Base-by-base conservation (phyloP, 2,329 filamentous ascomycete species). In the Nemania bipapillata region DNA sequence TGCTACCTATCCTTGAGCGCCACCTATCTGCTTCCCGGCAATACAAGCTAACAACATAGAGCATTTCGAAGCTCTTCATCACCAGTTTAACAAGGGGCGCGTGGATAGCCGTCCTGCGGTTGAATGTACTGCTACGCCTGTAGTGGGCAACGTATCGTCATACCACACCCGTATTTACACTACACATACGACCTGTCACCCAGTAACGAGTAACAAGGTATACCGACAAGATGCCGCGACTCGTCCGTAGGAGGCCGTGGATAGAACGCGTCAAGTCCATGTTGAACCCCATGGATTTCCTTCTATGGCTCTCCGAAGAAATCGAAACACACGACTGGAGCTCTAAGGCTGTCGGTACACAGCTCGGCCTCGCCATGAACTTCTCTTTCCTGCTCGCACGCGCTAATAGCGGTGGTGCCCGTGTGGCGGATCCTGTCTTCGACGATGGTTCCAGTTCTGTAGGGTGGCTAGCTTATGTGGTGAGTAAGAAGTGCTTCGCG, bases 311-410 rank as follows among this genome's bases (percentile, higher is more conserved):
- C 1, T 96, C 93, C 0, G 95, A 98, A 79, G 93, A 97, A 81
- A 87, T 99, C 68, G 94, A 97, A 78, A 93, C 93, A 30, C 90
- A 91, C 77, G 92, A 97, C 75, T 96, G 94, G 90, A 92, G 97
- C 74, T 93, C 95, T 22, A 91, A 92, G 73, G 83, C 89, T 40
- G 91, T 93, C 79, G 92, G 93, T 28, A 87, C 89, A 4, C 90
- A 92, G 59, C 83, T 97, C 20, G 95, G 94, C 4, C 74, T 97
- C 30, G 86, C 79, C 0, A 84, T 94, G 75, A 98, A 98, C 80
- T 81, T 97, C 47, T 74, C 91, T 35, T 95, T 97, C 78, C 84
- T 97, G 62, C 81, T 98, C 71, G 92, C 94, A 32, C 88, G 93
- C 74, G 93, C 94, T 66, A 97, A 97, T 80, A 88, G 87, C 53